Percentiles rank a stretch among this genome's conserved stretches.
Evolutionary conservation across 2,329 filamentous ascomycete genomes (phyloP).

Genomic region (Epichloe sp.): DNA sequence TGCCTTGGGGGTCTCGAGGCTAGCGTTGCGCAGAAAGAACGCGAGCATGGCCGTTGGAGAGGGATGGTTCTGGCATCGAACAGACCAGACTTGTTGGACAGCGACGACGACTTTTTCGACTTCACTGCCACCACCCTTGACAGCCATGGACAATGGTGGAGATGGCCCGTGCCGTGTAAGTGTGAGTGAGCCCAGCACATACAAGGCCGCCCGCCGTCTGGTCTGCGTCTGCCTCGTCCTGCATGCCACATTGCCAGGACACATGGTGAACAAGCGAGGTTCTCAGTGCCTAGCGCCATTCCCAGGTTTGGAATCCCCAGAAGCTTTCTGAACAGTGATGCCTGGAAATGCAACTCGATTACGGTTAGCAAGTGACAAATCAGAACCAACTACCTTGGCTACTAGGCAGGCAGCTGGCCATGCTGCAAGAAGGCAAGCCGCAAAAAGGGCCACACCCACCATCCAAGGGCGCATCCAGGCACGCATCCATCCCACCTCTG

Average conservation of each 20-base stretch:
- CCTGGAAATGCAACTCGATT: background rate
- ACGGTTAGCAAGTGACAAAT: background rate
- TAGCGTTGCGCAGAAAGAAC: background rate
- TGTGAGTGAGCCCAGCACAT: background rate
- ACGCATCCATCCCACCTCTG: conserved; percentile 1
- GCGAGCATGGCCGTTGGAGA: too few relatives aligned
- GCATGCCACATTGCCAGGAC: background rate
- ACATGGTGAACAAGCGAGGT: background rate
- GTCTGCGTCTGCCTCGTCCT: background rate
- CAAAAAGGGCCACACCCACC: background rate
- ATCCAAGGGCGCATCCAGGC: background rate
- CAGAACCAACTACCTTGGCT: background rate
- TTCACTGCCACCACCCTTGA: background rate
- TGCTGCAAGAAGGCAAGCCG: too few relatives aligned
- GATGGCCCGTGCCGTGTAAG: background rate
- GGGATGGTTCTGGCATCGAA: too few relatives aligned
- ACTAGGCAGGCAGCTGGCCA: background rate
- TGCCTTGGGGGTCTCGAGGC: background rate
- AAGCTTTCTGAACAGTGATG: background rate
- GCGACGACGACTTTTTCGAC: background rate
- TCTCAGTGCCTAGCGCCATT: background rate
- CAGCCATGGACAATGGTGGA: background rate
- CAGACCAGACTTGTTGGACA: too few relatives aligned
- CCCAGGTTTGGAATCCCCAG: background rate
- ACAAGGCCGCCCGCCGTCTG: background rate